Percentiles rank a stretch among this genome's conserved stretches.
Evolutionary conservation across 2,329 filamentous ascomycete species (phyloP).

Genomic region (Curvularia eragrostidis): DNA sequence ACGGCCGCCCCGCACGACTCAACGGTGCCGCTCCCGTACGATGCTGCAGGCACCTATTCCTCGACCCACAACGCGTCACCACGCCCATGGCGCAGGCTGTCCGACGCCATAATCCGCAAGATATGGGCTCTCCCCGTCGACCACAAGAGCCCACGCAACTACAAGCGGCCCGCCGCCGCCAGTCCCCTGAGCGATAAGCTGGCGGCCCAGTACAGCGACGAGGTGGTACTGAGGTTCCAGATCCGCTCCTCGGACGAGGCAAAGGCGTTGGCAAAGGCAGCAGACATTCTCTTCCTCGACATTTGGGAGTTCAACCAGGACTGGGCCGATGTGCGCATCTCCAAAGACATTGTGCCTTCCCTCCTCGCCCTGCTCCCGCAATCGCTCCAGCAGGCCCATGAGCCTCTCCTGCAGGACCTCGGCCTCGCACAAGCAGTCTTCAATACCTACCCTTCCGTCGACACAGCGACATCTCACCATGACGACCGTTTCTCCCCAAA

Average conservation of each 20-base stretch:
- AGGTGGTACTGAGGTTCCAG: constrained; percentile 91
- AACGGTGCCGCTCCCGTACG: constrained; percentile 18
- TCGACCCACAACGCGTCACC: constrained; percentile 25
- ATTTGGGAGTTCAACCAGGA: constrained; percentile 85
- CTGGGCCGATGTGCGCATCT: constrained; percentile 84
- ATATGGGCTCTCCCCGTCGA: constrained; percentile 40
- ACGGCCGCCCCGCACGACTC: constrained; percentile 43
- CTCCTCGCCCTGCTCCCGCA: constrained; percentile 78
- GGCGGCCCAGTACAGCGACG: constrained; percentile 69
- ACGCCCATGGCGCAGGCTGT: constrained; percentile 48
- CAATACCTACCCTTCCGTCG: constrained; percentile 70
- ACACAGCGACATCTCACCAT: constrained; percentile 37
- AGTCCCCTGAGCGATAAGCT: constrained; percentile 28
- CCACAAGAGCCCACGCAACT: constrained; percentile 20
- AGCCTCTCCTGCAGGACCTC: constrained; percentile 76
- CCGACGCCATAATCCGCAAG: constrained; percentile 44
- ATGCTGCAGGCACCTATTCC: constrained; percentile 16
- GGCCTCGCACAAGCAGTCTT: constrained; percentile 75
- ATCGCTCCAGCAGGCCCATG: constrained; percentile 74
- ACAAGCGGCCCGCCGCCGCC: background rate
- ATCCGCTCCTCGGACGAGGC: constrained; percentile 73
- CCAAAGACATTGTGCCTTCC: constrained; percentile 77
- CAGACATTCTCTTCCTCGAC: constrained; percentile 79
- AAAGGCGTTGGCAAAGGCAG: constrained; percentile 72
- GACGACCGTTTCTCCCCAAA: constrained; percentile 36